These are phyloP conservation scores for Ophiostoma sp. DNA, from an alignment of 2,329 filamentous ascomycete species.

Conservation along the genomic window DNA sequence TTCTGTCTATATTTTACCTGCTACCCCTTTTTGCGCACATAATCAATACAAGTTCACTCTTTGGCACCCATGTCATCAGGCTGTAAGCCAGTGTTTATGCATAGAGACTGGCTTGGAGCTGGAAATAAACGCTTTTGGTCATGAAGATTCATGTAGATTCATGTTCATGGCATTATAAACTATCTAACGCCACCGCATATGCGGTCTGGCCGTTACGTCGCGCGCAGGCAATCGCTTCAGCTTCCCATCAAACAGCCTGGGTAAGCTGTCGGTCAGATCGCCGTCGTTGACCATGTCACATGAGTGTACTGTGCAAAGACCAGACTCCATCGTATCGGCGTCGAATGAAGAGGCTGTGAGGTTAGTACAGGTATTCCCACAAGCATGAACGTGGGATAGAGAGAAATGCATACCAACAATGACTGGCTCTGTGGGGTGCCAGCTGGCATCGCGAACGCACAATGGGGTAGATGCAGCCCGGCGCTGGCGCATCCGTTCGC, in stretches of 20 bases:
- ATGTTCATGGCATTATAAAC: not conserved
- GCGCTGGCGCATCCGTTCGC: constrained; percentile 2
- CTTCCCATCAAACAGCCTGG: constrained; percentile 55
- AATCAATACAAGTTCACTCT: constrained; percentile 11
- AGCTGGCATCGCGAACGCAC: constrained; percentile 80
- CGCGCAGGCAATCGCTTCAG: constrained; percentile 38
- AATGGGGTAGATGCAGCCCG: constrained; percentile 41
- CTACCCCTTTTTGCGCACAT: constrained; percentile 3
- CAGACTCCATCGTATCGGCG: constrained; percentile 61
- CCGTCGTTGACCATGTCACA: constrained; percentile 66
- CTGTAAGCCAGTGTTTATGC: not conserved
- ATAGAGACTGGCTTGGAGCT: too few relatives aligned
- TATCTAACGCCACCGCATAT: not conserved
- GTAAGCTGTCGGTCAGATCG: constrained; percentile 56
- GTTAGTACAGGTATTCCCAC: not conserved
- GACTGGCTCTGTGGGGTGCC: constrained; percentile 80
- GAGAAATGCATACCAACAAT: constrained; percentile 53
- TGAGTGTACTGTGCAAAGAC: constrained; percentile 66
- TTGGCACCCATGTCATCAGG: not conserved
- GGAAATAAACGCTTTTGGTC: not conserved
- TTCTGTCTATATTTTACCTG: constrained; percentile 9
- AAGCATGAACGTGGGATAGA: not conserved
- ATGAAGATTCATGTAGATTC: not conserved
- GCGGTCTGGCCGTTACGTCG: not conserved
- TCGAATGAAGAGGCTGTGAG: not conserved